Conservation (phyloP, 176 grass and related monocot genomes). For the Canna indica region DNA sequence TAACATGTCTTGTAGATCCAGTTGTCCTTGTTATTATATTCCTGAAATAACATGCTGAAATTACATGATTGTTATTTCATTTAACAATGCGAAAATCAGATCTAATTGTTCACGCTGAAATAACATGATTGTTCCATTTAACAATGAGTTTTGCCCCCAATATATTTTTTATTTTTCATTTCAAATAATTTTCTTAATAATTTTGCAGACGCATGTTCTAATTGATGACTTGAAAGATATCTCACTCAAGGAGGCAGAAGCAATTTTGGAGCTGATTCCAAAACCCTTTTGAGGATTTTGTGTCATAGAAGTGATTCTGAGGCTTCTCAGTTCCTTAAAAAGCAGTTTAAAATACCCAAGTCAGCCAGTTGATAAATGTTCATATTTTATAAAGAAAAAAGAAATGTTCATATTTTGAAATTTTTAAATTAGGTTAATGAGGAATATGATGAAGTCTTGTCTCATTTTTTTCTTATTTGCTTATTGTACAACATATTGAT, state of each 20-base stretch:
- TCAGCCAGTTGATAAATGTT: conserved; percentile 51
- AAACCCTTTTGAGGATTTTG: conserved; percentile 77
- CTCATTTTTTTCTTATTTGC: too few relatives aligned
- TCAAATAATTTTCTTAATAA: not conserved
- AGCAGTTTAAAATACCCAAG: conserved; percentile 97
- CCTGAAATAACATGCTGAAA: too few relatives aligned
- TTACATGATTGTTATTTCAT: too few relatives aligned
- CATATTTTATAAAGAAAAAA: too few relatives aligned
- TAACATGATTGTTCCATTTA: too few relatives aligned
- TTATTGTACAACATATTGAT: too few relatives aligned
- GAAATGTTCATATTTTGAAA: not conserved
- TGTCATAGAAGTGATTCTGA: conserved; percentile 97
- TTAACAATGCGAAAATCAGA: too few relatives aligned
- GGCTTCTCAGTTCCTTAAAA: conserved; percentile 95
- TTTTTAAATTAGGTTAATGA: not conserved
- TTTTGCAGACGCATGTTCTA: conserved; percentile 59
- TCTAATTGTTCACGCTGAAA: too few relatives aligned
- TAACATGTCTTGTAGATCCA: too few relatives aligned
- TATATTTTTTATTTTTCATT: not conserved
- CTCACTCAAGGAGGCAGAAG: conserved; percentile 79
- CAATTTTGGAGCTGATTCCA: conserved; percentile 63
- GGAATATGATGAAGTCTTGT: too few relatives aligned
- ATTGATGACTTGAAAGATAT: conserved; percentile 81
- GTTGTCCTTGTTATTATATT: too few relatives aligned
- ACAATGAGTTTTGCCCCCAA: too few relatives aligned